phyloP scores from a whole-genome alignment of 176 grass and related monocot species.

The Carex cristatella region DNA sequence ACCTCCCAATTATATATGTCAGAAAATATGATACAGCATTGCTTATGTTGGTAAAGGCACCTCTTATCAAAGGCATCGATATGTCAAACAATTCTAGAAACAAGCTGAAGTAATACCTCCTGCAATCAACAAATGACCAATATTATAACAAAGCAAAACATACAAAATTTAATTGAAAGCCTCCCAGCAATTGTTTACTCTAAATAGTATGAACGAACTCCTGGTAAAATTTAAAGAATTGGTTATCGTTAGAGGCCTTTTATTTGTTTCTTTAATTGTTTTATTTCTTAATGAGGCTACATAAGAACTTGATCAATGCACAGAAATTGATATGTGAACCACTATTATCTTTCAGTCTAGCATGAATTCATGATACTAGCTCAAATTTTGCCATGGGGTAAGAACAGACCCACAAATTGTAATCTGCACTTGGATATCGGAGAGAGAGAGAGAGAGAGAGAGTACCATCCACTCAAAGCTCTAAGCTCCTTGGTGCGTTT shows the following conservation, averaged over 20 bases:
- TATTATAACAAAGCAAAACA: not conserved
- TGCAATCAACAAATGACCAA: conserved; percentile 29
- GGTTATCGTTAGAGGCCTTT: not conserved
- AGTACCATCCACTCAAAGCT: conserved; percentile 79
- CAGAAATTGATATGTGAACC: not conserved
- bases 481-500: conserved; percentile 87
- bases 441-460: not conserved
- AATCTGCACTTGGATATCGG: not conserved
- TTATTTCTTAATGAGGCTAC: not conserved
- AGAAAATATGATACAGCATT: conserved; percentile 78
- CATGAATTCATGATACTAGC: not conserved
- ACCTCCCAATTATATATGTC: conserved; percentile 90
- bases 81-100: conserved; percentile 86
- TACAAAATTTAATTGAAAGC: not conserved
- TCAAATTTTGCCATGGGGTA: not conserved
- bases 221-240: not conserved
- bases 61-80: conserved; percentile 53
- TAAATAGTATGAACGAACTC: not conserved
- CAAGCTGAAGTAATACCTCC: conserved; percentile 96
- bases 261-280: not conserved
- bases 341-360: not conserved
- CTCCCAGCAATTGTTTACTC: not conserved
- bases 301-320: not conserved
- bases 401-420: not conserved
- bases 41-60: conserved; percentile 48